Evolutionary conservation across 345 rosid species (phyloP), one percentile per base, ranked within the genome.

Genomic region (Gossypium bickii): DNA sequence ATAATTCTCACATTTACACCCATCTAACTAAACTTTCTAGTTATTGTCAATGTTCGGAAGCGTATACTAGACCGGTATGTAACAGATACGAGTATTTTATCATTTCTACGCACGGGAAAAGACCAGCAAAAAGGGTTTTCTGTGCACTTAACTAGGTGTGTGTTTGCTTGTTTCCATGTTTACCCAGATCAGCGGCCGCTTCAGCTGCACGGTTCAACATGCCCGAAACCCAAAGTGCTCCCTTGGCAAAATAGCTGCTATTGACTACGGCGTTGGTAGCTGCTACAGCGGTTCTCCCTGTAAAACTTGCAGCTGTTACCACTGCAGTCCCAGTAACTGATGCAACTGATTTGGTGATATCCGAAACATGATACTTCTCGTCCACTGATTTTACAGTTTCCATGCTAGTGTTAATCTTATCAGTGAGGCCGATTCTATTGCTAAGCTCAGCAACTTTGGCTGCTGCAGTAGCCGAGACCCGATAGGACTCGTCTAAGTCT

Each of bases 171-270:
- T 84, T 73, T 38, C 57, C 78, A 70, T 83, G 89, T 64, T 78
- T 80, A 69, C 89, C 97, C 60, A 92, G 76, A 71, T 87, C 91
- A 59, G 94, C 93, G 3, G 93, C 86, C 17, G 89, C 88, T 83
- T 88, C 79, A 10, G 94, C 93, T 10, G 92, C 97, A 2, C 80
- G 88, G 29, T 75, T 80, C 83, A 92, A 82, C 48, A 76, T 85
- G 73, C 79, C 89, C 0, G 98, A 92, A 79, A 90, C 87, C 98
- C 93, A 92, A 9, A 89, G 87, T 71, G 93, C 92, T 72, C 97
- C 97, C 80, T 82, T 88, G 53, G 97, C 93, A 67, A 92, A 90
- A 83, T 88, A 89, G 67, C 74, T 80, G 89, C 95, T 94, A 74
- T 87, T 90, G 48, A 83, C 89, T 12, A 87, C 86, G 44, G 91